phyloP scores from a whole-genome alignment of 768 basidiomycete species.

The Ramaria sp. region DNA sequence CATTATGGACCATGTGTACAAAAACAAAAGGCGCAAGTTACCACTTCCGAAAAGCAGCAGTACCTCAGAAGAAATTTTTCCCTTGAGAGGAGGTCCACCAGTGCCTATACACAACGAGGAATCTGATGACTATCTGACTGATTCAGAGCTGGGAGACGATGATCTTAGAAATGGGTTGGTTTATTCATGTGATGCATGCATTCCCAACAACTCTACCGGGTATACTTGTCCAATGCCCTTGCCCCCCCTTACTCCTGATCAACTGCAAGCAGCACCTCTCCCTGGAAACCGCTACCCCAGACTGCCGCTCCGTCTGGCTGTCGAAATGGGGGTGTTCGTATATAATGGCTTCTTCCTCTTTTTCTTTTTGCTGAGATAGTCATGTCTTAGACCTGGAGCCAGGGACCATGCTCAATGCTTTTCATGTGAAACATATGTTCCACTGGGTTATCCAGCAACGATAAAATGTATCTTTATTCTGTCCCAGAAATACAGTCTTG shows the following conservation, averaged over 20 bases:
- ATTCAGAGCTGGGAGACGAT: not conserved
- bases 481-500: not conserved
- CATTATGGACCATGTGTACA: constrained; percentile 2
- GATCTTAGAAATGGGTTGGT: not conserved
- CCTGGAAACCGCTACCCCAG: too few relatives aligned
- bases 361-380: not conserved
- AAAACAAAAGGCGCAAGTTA: constrained; percentile 3
- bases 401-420: not conserved
- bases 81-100: not conserved
- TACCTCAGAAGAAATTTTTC: constrained; percentile 2
- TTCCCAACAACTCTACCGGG: constrained; percentile 1
- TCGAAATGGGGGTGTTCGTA: not conserved
- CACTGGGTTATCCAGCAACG: not conserved
- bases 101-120: not conserved
- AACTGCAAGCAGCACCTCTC: not conserved
- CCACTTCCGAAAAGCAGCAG: not conserved
- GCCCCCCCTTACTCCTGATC: not conserved
- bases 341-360: not conserved
- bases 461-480: constrained; percentile 4
- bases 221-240: constrained; percentile 5
- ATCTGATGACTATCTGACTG: not conserved
- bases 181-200: constrained; percentile 6
- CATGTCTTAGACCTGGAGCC: constrained; percentile 4
- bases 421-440: constrained; percentile 1
- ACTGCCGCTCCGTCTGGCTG: not conserved